Conservation (phyloP, 306 rosid genomes). For the Cucurbita ficifolia region DNA sequence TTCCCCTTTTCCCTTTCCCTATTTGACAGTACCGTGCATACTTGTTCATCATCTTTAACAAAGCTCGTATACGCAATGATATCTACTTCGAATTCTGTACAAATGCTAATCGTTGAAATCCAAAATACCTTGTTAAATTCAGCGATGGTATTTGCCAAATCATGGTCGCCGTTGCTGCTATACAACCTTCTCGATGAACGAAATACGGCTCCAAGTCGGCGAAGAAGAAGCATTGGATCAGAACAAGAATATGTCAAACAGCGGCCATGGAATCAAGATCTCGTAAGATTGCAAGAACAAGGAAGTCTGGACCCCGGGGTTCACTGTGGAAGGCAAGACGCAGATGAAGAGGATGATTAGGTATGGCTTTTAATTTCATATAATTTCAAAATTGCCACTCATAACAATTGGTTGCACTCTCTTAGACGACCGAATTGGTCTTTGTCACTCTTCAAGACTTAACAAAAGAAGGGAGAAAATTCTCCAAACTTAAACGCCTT, state of each 20-base stretch:
- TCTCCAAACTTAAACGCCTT: too few relatives aligned
- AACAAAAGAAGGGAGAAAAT: too few relatives aligned
- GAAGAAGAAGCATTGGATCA: constrained; percentile 39
- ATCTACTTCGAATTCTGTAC: not conserved
- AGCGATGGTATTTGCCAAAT: constrained; percentile 35
- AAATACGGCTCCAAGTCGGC: constrained; percentile 30
- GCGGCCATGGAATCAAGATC: not conserved
- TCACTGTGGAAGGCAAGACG: not conserved
- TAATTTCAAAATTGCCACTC: not conserved
- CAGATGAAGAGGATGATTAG: not conserved
- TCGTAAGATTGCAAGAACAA: not conserved
- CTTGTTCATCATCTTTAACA: not conserved
- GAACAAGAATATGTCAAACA: not conserved
- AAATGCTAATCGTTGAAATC: not conserved
- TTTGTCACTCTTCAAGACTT: too few relatives aligned
- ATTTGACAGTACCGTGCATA: not conserved
- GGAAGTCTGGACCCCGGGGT: not conserved
- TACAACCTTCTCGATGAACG: constrained; percentile 42
- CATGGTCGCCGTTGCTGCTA: constrained; percentile 29
- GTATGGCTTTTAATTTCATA: not conserved
- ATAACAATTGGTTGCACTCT: too few relatives aligned
- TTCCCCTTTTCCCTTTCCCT: not conserved
- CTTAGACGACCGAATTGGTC: too few relatives aligned
- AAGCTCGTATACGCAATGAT: not conserved
- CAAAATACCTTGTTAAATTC: constrained; percentile 61